These are phyloP conservation scores for Helotiales sp. DNA, from an alignment of 2,329 filamentous ascomycete species.

Conservation along the genomic window DNA sequence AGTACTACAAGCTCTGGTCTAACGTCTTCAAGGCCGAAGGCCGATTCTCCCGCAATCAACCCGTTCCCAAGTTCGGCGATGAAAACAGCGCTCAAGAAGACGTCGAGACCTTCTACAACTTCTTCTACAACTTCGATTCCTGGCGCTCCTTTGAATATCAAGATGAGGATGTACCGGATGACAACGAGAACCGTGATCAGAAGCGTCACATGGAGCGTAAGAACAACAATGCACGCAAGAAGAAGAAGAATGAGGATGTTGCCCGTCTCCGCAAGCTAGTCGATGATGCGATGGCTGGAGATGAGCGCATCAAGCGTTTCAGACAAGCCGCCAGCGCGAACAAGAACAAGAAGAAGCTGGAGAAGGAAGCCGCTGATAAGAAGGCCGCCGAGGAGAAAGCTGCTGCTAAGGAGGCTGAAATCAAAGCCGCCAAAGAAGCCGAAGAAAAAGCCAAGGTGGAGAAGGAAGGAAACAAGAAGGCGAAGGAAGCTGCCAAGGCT, in stretches of 20 bases:
- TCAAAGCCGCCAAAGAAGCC: constrained; percentile 75
- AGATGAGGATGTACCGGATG: constrained; percentile 97
- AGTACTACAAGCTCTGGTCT: constrained; percentile 95
- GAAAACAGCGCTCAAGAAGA: constrained; percentile 84
- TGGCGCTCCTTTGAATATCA: constrained; percentile 98
- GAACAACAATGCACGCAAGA: constrained; percentile 95
- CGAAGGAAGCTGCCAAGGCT: constrained; percentile 97
- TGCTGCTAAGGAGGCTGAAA: constrained; percentile 81
- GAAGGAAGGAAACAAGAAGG: constrained; percentile 86
- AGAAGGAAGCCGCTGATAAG: constrained; percentile 90
- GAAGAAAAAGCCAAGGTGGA: constrained; percentile 85
- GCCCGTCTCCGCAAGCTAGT: constrained; percentile 85
- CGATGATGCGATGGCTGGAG: constrained; percentile 78
- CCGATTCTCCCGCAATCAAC: constrained; percentile 88
- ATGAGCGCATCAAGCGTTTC: constrained; percentile 98
- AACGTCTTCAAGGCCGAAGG: constrained; percentile 88
- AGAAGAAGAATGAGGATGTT: constrained; percentile 99
- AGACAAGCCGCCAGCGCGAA: constrained; percentile 84
- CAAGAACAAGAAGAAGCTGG: constrained; percentile 93
- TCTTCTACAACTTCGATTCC: constrained; percentile 99
- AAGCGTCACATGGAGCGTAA: constrained; percentile 98
- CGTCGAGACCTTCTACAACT: constrained; percentile 97
- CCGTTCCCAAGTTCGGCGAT: constrained; percentile 83
- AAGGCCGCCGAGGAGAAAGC: constrained; percentile 81
- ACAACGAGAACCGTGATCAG: constrained; percentile 98